These are phyloP conservation scores for Penicillium diatomitis DNA, from an alignment of 495 filamentous ascomycete species.

Conservation along the genomic window DNA sequence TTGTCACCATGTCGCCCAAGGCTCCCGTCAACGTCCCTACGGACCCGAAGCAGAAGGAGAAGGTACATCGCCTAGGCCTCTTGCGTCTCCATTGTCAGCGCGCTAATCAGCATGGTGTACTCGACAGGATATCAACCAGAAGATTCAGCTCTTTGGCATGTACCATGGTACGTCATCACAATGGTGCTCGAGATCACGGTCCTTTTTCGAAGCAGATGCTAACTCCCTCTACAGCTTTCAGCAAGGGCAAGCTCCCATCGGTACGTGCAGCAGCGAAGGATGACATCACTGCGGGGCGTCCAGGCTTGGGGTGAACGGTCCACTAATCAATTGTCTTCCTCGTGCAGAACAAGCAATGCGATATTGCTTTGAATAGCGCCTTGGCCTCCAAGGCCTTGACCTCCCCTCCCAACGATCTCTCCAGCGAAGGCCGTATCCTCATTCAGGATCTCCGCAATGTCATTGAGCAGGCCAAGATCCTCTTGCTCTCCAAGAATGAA, in stretches of 20 bases:
- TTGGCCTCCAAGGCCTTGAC: slow-evolving; percentile 56
- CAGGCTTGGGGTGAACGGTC: not conserved
- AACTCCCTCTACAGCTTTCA: slow-evolving; percentile 52
- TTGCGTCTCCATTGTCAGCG: too few species aligned
- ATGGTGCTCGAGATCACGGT: not conserved
- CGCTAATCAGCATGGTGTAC: too few species aligned
- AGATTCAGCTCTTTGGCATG: slow-evolving; percentile 94
- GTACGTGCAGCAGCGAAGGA: slow-evolving; percentile 39
- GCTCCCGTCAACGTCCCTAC: slow-evolving; percentile 55
- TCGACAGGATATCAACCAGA: slow-evolving; percentile 68
- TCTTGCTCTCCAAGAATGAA: slow-evolving; percentile 92
- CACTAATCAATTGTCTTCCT: not conserved
- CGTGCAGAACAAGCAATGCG: slow-evolving; percentile 82
- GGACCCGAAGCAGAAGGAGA: slow-evolving; percentile 50
- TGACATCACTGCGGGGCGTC: not conserved
- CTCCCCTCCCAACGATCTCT: slow-evolving; percentile 69
- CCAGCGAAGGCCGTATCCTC: slow-evolving; percentile 66
- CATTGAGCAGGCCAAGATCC: slow-evolving; percentile 76
- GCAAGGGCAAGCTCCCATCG: slow-evolving; percentile 83
- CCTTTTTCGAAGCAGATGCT: not conserved
- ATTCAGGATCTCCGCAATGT: slow-evolving; percentile 72
- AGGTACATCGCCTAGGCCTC: slow-evolving; percentile 20
- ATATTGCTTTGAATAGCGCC: slow-evolving; percentile 82
- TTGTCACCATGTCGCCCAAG: slow-evolving; percentile 29
- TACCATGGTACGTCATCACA: slow-evolving; percentile 48